Evolutionary conservation across 371 early-diverging fungal genomes (phyloP).

Genomic region (Chytridium lagenaria): DNA sequence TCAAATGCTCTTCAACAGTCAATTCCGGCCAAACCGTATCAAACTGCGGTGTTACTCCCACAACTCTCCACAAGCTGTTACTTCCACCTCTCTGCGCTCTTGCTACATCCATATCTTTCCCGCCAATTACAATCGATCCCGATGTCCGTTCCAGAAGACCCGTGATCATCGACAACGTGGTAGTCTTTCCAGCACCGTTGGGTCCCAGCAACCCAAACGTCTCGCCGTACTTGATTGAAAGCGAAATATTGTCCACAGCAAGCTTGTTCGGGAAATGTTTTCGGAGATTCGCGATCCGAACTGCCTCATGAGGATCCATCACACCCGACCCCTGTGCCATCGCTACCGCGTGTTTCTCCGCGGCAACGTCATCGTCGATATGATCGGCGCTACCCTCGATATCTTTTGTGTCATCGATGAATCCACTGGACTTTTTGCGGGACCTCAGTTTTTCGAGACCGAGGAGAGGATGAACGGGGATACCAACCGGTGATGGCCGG

Average conservation of each 20-base stretch:
- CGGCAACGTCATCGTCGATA: constrained; percentile 4
- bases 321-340: constrained; percentile 1
- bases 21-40: constrained; percentile 51
- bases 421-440: neutral
- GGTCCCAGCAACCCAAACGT: constrained; percentile 70
- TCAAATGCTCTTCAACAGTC: constrained; percentile 50
- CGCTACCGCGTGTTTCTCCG: neutral
- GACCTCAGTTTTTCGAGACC: constrained; percentile 15
- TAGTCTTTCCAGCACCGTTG: constrained; percentile 66
- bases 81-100: neutral
- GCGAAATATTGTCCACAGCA: constrained; percentile 71
- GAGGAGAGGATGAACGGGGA: constrained; percentile 36
- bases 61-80: constrained; percentile 6
- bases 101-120: constrained; percentile 5
- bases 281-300: constrained; percentile 29
- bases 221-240: constrained; percentile 61
- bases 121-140: constrained; percentile 39
- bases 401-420: neutral
- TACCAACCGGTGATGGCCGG: constrained; percentile 33
- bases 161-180: constrained; percentile 62
- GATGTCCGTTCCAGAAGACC: constrained; percentile 48
- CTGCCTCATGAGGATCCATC: constrained; percentile 24
- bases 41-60: constrained; percentile 48
- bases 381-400: neutral
- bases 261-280: constrained; percentile 52